Evolutionary conservation across 164 flowering plant species (phyloP), one percentile per base, ranked within the genome.

Genomic region (Annona cherimola): DNA sequence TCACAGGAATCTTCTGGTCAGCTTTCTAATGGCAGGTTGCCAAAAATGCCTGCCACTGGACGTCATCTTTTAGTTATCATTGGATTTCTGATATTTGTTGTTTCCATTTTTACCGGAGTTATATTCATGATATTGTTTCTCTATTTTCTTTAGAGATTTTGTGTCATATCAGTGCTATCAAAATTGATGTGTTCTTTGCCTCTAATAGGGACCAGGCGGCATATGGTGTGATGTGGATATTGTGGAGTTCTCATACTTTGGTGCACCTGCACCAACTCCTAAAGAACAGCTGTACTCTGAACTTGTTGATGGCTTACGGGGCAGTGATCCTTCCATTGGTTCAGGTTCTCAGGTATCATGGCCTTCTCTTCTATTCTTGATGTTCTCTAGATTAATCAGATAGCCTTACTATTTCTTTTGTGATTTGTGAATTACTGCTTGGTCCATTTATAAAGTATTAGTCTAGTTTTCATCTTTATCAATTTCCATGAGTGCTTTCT

Each of bases 181-280:
- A 70, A 61, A 71, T 66, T 46, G 70, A 64, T 63, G 73, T 61
- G n/a, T 41, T 35, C 41, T 40, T 14, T 64, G 16, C 14, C 67
- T 66, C 69, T 73, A 69, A 64, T 82, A 93, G 98, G 98, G 96
- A 61, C 97, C 98, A 50, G 98, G 97, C 75, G 93, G 97, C 70
- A 92, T 91, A 19, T 91, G 98, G 98, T 93, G 98, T 81, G 98
- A 91, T 78, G 92, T 93, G 66, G 98, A 93, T 77, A 97, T 93
- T 81, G 98, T 93, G 78, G 98, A 93, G 74, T 93, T 93, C 77
- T 84, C 92, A 1, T 93, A 93, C 74, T 90, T 76, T 78, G 98
- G 98, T 76, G 95, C 92, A 64, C 98, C 98, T 43, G 95, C 98
- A 42, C 79, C 88, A 72, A 87, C 92, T 46, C 97, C 97, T 2